Evolutionary conservation across 768 basidiomycete species (phyloP), one percentile per base, ranked within the genome.

Genomic region (Punctularia strigosozonata): DNA sequence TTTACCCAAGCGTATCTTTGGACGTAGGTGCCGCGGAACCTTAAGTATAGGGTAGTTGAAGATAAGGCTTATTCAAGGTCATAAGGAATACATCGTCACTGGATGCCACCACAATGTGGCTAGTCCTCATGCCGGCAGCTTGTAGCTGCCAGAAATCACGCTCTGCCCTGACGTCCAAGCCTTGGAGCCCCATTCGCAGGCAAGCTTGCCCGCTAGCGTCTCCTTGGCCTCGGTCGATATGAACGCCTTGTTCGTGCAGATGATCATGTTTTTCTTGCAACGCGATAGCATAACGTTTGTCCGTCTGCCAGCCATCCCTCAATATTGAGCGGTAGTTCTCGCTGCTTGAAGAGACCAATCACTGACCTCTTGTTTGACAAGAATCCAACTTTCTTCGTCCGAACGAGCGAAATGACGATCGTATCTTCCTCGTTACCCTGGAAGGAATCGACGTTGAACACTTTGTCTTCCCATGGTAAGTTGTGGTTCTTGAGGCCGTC

Each of bases 391-490:
- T 45, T 43, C 17, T 43, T 46, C 7, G 61, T 49, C 8, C 61
- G 49, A 4, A 61, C 60, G 25, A 54, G 36, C 2, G 58, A 60
- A 19, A 62, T 42, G 23, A 62, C 45, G 39, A 62, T 53, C 39
- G 50, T 48, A 24, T 58, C 55, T 4, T 44, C 55, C 40, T 62
- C 61, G 37, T 62, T 58, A 56, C 59, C 60, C 74, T 86, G 84
- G 47, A 85, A 86, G 1, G 78, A 73, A 48, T 86, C 83, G 20
- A 86, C 75, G 52, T 80, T 84, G 60, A 81, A 86, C 39, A 75
- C 75, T 39, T 64, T 86, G 47, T 88, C 70, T 24, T 65, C 59
- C 79, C 79, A 84, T 2, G 60, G 41, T 1, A 89, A 56, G 0
- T 62, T 66, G 25, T 57, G 56, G 1, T 41, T 30, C 46, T 75